These are phyloP conservation scores for Pseudogymnoascus sp. DNA, from an alignment of 2,329 filamentous ascomycete species.

Conservation along the genomic window DNA sequence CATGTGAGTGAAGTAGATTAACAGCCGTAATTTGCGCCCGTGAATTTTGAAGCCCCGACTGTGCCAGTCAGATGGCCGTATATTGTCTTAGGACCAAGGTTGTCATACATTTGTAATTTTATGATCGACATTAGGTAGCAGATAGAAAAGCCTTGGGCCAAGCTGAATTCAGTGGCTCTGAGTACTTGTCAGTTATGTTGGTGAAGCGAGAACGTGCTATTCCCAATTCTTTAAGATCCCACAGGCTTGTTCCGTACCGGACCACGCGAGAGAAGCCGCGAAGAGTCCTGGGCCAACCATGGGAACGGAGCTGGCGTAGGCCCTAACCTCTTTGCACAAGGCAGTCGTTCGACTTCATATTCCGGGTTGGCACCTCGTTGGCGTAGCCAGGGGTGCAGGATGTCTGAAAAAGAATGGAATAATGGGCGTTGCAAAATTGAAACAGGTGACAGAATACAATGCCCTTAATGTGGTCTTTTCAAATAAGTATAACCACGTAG, in stretches of 20 bases:
- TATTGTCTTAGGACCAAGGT: conserved; percentile 7
- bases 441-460: conserved; percentile 10
- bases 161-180: background rate
- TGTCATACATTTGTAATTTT: conserved; percentile 9
- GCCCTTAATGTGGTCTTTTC: background rate
- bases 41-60: background rate
- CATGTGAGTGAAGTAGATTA: conserved; percentile 6
- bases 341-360: conserved; percentile 18
- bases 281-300: conserved; percentile 8
- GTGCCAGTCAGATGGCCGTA: conserved; percentile 10
- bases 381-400: conserved; percentile 9
- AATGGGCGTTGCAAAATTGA: conserved; percentile 8
- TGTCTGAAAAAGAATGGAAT: conserved; percentile 9
- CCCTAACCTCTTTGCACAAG: conserved; percentile 12
- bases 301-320: conserved; percentile 10
- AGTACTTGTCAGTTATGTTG: conserved; percentile 6
- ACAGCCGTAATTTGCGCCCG: conserved; percentile 7
- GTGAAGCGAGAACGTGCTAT: background rate
- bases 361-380: conserved; percentile 16
- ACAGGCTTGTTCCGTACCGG: conserved; percentile 7
- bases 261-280: conserved; percentile 7
- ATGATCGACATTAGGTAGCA: conserved; percentile 9
- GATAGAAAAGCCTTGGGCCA: background rate
- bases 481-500: conserved; percentile 8
- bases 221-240: background rate